These are phyloP conservation scores for Leptographium radiaticola DNA, from an alignment of 2,329 filamentous ascomycete genomes.

Conservation along the genomic window DNA sequence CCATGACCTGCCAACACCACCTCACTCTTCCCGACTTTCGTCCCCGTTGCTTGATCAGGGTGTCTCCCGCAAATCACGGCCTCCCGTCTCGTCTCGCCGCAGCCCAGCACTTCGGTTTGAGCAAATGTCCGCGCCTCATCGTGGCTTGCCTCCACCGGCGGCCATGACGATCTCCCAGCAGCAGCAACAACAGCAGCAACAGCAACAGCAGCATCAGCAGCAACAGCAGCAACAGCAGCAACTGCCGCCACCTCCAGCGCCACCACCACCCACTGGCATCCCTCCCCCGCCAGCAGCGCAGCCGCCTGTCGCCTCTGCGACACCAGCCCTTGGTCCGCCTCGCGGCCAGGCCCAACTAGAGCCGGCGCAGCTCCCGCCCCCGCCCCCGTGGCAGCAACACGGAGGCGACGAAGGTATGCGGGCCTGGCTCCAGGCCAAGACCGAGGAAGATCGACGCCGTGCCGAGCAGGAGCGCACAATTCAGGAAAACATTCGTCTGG, in stretches of 20 bases:
- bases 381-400: constrained; percentile 27
- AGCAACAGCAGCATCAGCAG: constrained; percentile 4
- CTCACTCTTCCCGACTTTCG: constrained; percentile 40
- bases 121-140: constrained; percentile 57
- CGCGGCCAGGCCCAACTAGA: background rate
- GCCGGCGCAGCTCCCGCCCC: constrained; percentile 6
- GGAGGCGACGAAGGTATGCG: constrained; percentile 58
- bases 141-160: constrained; percentile 55
- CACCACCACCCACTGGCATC: background rate
- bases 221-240: constrained; percentile 25
- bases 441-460: constrained; percentile 58
- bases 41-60: constrained; percentile 40
- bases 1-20: constrained; percentile 50
- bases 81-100: constrained; percentile 27
- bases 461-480: constrained; percentile 62
- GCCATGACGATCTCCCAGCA: constrained; percentile 47
- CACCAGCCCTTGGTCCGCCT: background rate
- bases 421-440: constrained; percentile 56
- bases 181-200: constrained; percentile 19
- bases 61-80: constrained; percentile 25
- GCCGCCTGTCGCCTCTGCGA: background rate
- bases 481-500: constrained; percentile 52
- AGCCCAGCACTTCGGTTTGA: constrained; percentile 32
- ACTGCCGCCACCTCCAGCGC: background rate
- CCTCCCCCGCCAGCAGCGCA: background rate